These are phyloP conservation scores for Scenedesmus sp. DNA, from an alignment of 163 green algal genomes.

Conservation along the genomic window DNA sequence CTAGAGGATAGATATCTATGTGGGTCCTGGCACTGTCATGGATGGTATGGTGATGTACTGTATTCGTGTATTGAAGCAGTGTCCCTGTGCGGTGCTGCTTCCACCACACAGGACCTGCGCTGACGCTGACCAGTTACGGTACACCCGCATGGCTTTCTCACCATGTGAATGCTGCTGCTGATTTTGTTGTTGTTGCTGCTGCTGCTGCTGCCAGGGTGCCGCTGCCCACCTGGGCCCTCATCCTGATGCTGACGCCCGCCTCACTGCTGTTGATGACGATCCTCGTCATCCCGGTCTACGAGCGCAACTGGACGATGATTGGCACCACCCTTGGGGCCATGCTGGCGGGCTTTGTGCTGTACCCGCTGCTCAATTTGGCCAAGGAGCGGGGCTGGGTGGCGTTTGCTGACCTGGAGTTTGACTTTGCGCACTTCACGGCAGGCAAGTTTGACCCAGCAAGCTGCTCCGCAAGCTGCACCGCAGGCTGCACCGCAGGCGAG, in stretches of 20 bases:
- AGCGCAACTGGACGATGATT: conserved; percentile 62
- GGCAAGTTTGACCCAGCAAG: not conserved
- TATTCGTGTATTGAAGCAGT: not conserved
- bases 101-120: not conserved
- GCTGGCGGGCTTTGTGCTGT: conserved; percentile 69
- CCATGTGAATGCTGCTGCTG: not conserved
- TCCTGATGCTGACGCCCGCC: conserved; percentile 86
- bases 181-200: not conserved
- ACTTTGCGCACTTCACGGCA: conserved; percentile 50
- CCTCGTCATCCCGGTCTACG: conserved; percentile 72
- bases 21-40: not conserved
- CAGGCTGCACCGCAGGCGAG: no score
- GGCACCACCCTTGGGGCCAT: conserved; percentile 62
- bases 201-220: conserved; percentile 69
- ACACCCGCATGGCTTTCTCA: no score
- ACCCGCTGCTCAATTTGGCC: conserved; percentile 70
- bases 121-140: no score
- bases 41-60: not conserved
- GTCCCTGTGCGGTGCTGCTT: not conserved
- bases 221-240: conserved; percentile 79
- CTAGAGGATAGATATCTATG: not conserved
- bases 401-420: conserved; percentile 64
- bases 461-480: no score
- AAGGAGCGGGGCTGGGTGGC: conserved; percentile 55
- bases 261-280: conserved; percentile 75